Evolutionary conservation across 208 protist species (phyloP).

Genomic region (Crithidia sp.): DNA sequence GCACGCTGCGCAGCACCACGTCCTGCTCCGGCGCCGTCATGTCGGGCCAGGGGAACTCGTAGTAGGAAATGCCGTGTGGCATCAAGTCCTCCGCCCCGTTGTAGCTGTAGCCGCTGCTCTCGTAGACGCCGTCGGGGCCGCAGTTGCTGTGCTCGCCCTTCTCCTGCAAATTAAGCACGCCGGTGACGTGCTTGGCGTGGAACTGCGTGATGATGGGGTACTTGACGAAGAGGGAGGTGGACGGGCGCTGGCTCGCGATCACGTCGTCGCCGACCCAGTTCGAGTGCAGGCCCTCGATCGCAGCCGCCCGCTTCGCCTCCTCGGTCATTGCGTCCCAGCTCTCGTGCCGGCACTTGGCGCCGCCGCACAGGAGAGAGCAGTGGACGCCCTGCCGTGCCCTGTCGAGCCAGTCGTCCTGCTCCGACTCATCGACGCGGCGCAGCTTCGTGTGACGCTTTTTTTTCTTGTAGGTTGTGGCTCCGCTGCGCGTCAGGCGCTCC

Average conservation of each 20-base stretch:
- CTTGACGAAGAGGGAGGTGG: constrained; percentile 87
- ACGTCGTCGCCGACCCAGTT: constrained; percentile 87
- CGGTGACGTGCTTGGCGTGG: constrained; percentile 70
- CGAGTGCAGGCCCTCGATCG: constrained; percentile 88
- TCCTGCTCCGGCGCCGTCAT: constrained; percentile 91
- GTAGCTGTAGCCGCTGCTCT: constrained; percentile 90
- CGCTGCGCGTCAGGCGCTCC: constrained; percentile 38
- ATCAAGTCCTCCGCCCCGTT: constrained; percentile 88
- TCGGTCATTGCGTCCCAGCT: constrained; percentile 70
- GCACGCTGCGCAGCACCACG: constrained; percentile 88
- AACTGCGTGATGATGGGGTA: constrained; percentile 89
- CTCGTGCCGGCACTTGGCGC: constrained; percentile 82
- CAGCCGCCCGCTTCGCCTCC: constrained; percentile 50
- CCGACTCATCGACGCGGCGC: constrained; percentile 70
- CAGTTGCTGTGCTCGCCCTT: constrained; percentile 93
- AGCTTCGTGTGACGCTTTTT: constrained; percentile 44
- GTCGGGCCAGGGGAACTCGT: constrained; percentile 92
- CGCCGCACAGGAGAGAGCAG: constrained; percentile 85
- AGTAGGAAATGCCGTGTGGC: constrained; percentile 86
- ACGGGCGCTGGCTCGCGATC: constrained; percentile 89
- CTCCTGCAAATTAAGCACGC: constrained; percentile 91
- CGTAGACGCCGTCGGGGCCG: constrained; percentile 87
- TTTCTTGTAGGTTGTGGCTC: constrained; percentile 23
- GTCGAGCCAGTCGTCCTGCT: constrained; percentile 78
- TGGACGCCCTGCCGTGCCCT: constrained; percentile 73